Conservation (phyloP, 192 early-diverging fungal genomes). For the Backusella luteola region DNA sequence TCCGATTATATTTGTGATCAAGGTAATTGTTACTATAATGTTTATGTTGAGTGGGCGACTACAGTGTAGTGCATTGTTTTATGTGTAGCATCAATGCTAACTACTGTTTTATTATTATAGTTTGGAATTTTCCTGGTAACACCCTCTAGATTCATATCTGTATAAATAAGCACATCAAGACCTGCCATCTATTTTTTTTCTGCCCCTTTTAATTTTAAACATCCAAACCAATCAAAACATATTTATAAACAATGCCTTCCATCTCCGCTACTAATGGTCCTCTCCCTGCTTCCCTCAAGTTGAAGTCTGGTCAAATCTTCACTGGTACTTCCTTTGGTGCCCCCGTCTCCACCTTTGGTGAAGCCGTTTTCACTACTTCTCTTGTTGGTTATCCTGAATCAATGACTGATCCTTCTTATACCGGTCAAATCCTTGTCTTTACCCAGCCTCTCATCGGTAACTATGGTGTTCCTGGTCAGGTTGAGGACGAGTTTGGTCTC, state of each 20-base stretch:
- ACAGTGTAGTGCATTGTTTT: background rate
- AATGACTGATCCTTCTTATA: constrained; percentile 98
- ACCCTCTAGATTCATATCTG: background rate
- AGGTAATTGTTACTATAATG: constrained; percentile 41
- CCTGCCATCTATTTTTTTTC: background rate
- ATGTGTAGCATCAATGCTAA: background rate
- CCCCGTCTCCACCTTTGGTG: constrained; percentile 67
- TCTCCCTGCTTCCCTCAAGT: constrained; percentile 65
- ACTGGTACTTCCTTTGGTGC: constrained; percentile 88
- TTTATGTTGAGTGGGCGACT: background rate
- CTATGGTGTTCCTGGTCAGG: constrained; percentile 85
- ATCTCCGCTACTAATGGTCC: constrained; percentile 21
- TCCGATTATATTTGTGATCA: constrained; percentile 92
- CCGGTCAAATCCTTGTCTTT: constrained; percentile 93
- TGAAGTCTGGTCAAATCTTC: constrained; percentile 82
- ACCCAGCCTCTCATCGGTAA: constrained; percentile 97
- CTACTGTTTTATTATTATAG: background rate
- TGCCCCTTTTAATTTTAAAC: background rate
- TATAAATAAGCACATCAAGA: constrained; percentile 7
- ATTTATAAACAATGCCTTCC: background rate
- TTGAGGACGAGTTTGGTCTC: constrained; percentile 78
- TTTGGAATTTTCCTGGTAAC: constrained; percentile 28
- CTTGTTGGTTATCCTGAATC: constrained; percentile 96
- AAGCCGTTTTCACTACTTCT: constrained; percentile 94
- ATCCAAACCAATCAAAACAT: background rate